Conservation (phyloP, 805 yeast species). For the Yarrowia osloensis region DNA sequence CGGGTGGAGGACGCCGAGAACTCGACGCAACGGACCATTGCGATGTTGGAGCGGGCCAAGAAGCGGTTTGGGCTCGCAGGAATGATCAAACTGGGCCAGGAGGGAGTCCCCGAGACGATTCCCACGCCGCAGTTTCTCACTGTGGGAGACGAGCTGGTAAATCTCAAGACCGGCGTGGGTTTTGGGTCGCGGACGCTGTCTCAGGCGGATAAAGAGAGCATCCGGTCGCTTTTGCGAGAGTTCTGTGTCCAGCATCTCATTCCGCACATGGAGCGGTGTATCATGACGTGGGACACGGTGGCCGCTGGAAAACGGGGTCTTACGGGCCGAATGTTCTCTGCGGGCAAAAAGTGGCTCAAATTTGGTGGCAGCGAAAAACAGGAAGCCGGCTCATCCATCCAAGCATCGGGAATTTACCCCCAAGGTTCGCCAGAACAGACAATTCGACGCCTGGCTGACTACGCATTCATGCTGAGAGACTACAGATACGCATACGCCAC, state of each 20-base stretch:
- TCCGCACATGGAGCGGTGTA: slow-evolving; percentile 83
- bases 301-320: slow-evolving; percentile 75
- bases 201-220: slow-evolving; percentile 45
- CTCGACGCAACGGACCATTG: slow-evolving; percentile 38
- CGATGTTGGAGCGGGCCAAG: slow-evolving; percentile 45
- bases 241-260: slow-evolving; percentile 54
- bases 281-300: slow-evolving; percentile 81
- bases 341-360: slow-evolving; percentile 50
- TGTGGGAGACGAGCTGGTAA: slow-evolving; percentile 18
- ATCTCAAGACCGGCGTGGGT: slow-evolving; percentile 33
- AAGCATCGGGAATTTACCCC: slow-evolving; percentile 54
- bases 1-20: slow-evolving; percentile 50
- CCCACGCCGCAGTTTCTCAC: slow-evolving; percentile 13
- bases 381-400: slow-evolving; percentile 8
- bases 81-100: slow-evolving; percentile 31
- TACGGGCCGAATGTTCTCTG: slow-evolving; percentile 71
- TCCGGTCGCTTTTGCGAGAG: slow-evolving; percentile 50
- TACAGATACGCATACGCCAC: slow-evolving; percentile 80
- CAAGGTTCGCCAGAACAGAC: slow-evolving; percentile 68
- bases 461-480: slow-evolving; percentile 89
- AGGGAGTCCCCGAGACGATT: not conserved
- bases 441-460: slow-evolving; percentile 83
- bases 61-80: slow-evolving; percentile 42
- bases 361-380: slow-evolving; percentile 6
- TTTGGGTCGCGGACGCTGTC: not conserved